phyloP scores from a whole-genome alignment of 1,284 basidiomycete genomes.

The Irpex sp. region DNA sequence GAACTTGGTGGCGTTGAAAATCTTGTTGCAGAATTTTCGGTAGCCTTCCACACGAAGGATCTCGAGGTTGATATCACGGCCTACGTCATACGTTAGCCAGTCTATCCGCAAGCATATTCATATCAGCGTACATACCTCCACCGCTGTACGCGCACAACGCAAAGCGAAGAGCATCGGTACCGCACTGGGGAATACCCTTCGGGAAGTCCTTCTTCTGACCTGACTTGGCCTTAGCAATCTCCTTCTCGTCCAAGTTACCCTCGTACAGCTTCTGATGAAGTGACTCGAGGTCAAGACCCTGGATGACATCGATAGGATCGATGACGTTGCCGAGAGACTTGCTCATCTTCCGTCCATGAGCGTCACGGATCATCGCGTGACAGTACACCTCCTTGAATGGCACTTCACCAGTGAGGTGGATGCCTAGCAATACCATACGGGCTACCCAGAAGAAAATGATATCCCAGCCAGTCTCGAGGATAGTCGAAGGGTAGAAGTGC shows the following conservation, averaged over 20 bases:
- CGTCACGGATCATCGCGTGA: constrained; percentile 99
- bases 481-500: constrained; percentile 83
- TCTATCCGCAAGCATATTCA: not conserved
- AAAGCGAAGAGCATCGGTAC: constrained; percentile 95
- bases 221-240: constrained; percentile 86
- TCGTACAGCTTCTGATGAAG: constrained; percentile 86
- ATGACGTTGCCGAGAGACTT: constrained; percentile 99
- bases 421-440: constrained; percentile 94
- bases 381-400: constrained; percentile 98
- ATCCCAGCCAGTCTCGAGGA: constrained; percentile 99
- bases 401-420: constrained; percentile 86
- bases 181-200: constrained; percentile 98
- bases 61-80: constrained; percentile 94
- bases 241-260: constrained; percentile 94
- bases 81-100: constrained; percentile 31
- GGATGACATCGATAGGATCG: constrained; percentile 95
- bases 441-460: constrained; percentile 99
- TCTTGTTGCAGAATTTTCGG: constrained; percentile 99
- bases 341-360: constrained; percentile 98
- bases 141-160: constrained; percentile 94
- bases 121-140: constrained; percentile 48
- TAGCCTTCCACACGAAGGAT: constrained; percentile 98
- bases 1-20: constrained; percentile 99
- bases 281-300: constrained; percentile 80
- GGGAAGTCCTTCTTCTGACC: constrained; percentile 99